A percentile compares a stretch with the other conserved stretches of the same genome.
Evolutionary conservation across 495 filamentous ascomycete genomes (phyloP).

Genomic region (Cercophora sp.): DNA sequence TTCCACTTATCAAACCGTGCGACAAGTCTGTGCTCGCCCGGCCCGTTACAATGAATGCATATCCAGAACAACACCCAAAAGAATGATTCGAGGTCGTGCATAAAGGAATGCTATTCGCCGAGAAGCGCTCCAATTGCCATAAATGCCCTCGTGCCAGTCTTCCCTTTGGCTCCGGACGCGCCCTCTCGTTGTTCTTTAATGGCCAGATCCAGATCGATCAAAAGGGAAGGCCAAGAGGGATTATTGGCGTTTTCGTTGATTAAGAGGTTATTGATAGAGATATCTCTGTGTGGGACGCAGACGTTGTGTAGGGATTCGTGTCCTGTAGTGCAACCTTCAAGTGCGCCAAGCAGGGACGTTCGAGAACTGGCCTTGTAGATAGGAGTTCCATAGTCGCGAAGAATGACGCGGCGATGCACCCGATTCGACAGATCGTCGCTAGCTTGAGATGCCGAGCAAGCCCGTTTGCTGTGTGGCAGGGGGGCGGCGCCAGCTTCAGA

Average conservation of each 20-base stretch:
- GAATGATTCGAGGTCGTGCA: conserved; percentile 52
- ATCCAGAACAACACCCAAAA: conserved; percentile 54
- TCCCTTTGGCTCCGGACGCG: conserved; percentile 38
- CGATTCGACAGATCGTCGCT: conserved; percentile 6
- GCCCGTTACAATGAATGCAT: conserved; percentile 40
- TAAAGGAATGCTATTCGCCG: conserved; percentile 39
- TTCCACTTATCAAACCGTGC: conserved; percentile 28
- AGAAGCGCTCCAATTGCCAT: conserved; percentile 42
- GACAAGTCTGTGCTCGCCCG: conserved; percentile 11
- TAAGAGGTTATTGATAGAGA: too few relatives aligned
- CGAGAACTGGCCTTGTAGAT: conserved; percentile 10
- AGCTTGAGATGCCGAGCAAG: neutral
- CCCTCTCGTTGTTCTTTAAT: too few relatives aligned
- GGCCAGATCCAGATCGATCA: too few relatives aligned
- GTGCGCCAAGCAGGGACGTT: conserved; percentile 31
- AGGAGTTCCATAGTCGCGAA: neutral
- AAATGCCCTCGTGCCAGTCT: conserved; percentile 44
- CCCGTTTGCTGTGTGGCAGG: conserved; percentile 1
- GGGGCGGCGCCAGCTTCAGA: conserved; percentile 14
- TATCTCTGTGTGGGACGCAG: too few relatives aligned
- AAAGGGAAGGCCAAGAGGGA: too few relatives aligned
- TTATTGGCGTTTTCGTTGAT: too few relatives aligned
- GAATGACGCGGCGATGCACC: conserved; percentile 7
- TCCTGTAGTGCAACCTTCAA: conserved; percentile 33
- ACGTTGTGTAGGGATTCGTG: conserved; percentile 9